Conservation (phyloP, 1,284 basidiomycete species). For the Testicularia cyperi region DNA sequence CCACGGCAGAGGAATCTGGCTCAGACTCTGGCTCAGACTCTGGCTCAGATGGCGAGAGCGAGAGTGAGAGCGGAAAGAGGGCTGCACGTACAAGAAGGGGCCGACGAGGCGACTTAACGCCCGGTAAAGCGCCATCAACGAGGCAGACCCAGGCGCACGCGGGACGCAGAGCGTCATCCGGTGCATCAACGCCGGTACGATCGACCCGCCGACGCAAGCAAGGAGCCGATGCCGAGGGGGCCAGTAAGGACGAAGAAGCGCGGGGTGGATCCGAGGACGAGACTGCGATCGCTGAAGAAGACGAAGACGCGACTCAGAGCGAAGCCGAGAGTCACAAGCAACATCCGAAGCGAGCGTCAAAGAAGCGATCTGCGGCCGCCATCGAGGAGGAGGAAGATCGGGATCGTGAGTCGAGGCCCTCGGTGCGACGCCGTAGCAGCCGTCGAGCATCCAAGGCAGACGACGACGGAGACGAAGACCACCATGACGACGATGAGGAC, state of each 20-base stretch:
- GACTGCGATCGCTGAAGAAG: constrained; percentile 1
- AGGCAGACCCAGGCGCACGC: no score
- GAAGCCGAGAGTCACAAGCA: constrained; percentile 26
- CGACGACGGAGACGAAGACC: constrained; percentile 9
- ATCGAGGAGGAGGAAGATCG: constrained; percentile 29
- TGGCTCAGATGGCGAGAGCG: no score
- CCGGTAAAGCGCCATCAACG: no score
- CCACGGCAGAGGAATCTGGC: no score
- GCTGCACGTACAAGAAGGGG: no score
- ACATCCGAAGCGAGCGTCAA: constrained; percentile 10
- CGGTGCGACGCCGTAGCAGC: constrained; percentile 30
- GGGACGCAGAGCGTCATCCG: no score
- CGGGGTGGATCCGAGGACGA: constrained; percentile 16
- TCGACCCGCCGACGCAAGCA: no score
- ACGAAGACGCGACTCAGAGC: constrained; percentile 19
- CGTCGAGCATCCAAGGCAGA: constrained; percentile 29
- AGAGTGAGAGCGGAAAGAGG: no score
- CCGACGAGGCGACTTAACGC: no score
- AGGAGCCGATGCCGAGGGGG: constrained; percentile 6
- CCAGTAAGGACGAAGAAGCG: no score
- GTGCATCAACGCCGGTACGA: no score
- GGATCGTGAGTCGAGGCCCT: constrained; percentile 16
- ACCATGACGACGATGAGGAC: constrained; percentile 23
- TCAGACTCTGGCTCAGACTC: no score
- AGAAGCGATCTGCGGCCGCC: constrained; percentile 19